Evolutionary conservation across 768 basidiomycete species (phyloP), one percentile per base, ranked within the genome.

Genomic region (Tricholomella constricta): DNA sequence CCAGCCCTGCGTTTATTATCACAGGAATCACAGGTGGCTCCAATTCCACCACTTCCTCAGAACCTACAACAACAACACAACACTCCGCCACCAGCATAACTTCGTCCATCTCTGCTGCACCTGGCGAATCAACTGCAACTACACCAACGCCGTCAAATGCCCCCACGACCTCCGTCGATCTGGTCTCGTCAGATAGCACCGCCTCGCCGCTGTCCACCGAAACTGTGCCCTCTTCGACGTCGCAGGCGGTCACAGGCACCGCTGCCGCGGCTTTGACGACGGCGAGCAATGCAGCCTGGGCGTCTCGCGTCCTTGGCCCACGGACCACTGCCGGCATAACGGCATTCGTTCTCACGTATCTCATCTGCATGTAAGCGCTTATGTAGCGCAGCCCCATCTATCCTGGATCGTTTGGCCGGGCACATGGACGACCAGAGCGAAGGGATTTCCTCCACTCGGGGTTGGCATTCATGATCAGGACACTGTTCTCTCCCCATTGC

Each of bases 1-100:
- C 66, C 8, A 85, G 81, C 61, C 79, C 79, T 0, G 15, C 69
- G 34, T 89, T 91, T 63, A 80, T 76, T 1, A 91, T 91, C 55
- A 69, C 74, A 25, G 67, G 62, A 20, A 88, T 87, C 56, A 62
- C 72, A 17, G 67, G 55, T 23, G 62, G 63, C 3, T 31, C 54
- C 6, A 48, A 63, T 19, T 49, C 69, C 15, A 58, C 65, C 9
- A 59, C 68, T 27, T 17, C 34, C 29, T 43, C 26, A 48, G 19
- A 44, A 46, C n/a, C 14, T n/a, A 23, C 37, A 4, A 29, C 36
- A 20, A 29, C 44, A 11, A 38, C 59, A 3, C 26, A 15, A n/a
- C 54, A 60, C 20, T 52, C 68, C 11, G 46, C 60, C 2, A 53
- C 60, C 2, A 54, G 57, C 22, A 48, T 57, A 22, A 62, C 57